Evolutionary conservation across 495 filamentous ascomycete species (phyloP), one percentile per base, ranked within the genome.

Genomic region (Pyronema omphalodes): DNA sequence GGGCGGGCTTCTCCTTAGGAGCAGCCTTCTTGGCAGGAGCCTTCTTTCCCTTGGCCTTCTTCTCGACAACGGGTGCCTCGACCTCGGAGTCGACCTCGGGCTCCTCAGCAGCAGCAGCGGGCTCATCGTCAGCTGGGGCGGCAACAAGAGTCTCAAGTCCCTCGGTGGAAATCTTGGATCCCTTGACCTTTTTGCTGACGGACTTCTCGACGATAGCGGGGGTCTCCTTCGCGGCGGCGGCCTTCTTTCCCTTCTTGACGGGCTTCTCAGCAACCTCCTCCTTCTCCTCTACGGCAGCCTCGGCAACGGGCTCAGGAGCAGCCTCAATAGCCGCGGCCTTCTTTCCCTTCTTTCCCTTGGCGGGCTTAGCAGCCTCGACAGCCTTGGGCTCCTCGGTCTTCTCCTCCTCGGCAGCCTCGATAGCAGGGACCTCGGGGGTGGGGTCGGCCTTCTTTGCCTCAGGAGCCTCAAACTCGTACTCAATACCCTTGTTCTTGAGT

Each of bases 381-480:
- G 19, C 51, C n/a, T 9, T 37, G 3, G 53, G 11, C 46, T 66
- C 61, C 7, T 66, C 64, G 19, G 60, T 62, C 62, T 75, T 70
- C 48, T 65, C 58, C 8, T 67, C 68, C 34, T 56, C 62, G 48
- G 67, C 66, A 37, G 62, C 67, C 44, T 59, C 66, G 50, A 67
- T 64, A 39, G 64, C 56, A 4, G 55, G 58, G 9, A 54, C 54
- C 49, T 55, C 53, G 59, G 56, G 67, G 14, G 84, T 73, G 37
- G 84, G 74, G 29, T 72, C 70, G 39, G 86, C 75, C 36, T 72
- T 71, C 73, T 82, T 91, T 60, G 94, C 67, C 56, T 71, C 69
- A 3, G 87, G 86, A 8, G 78, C 71, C 43, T 86, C 78, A 62
- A 86, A 84, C 51, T 93, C 83, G 67, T 98, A 98, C 9, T 66